Evolutionary conservation across 1,284 basidiomycete genomes (phyloP).

Genomic region (Ceratobasidium sp.): DNA sequence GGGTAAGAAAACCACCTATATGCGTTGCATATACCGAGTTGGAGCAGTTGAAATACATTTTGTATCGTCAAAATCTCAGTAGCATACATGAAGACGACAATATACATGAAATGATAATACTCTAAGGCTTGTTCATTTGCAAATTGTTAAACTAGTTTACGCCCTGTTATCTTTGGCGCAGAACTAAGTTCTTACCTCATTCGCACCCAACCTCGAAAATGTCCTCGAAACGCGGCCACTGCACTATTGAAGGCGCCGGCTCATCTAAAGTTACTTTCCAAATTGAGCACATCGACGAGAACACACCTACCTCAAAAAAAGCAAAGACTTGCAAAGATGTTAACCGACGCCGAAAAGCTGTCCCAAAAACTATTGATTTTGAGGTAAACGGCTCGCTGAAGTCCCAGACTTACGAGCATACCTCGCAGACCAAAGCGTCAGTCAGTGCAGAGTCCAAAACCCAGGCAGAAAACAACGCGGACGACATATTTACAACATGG

Average conservation of each 20-base stretch:
- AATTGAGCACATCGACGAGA: not conserved
- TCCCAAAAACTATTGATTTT: not conserved
- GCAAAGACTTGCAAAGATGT: not conserved
- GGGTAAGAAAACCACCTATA: too few relatives aligned
- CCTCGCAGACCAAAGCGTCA: not conserved
- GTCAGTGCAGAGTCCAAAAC: not conserved
- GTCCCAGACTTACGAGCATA: not conserved
- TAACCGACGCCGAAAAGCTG: not conserved
- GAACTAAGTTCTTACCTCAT: too few relatives aligned
- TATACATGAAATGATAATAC: too few relatives aligned
- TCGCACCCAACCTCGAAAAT: not conserved
- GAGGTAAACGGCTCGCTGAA: not conserved
- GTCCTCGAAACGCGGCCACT: not conserved
- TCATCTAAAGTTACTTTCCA: not conserved
- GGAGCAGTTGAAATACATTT: too few relatives aligned
- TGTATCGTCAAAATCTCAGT: too few relatives aligned
- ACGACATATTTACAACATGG: not conserved
- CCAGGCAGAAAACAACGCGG: not conserved
- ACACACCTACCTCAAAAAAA: not conserved
- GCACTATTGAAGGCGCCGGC: not conserved
- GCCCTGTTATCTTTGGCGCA: too few relatives aligned
- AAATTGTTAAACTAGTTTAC: too few relatives aligned
- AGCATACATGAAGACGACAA: too few relatives aligned
- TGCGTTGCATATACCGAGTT: too few relatives aligned
- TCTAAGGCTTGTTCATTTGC: too few relatives aligned